Evolutionary conservation across 2,329 filamentous ascomycete genomes (phyloP).

Genomic region (Plectosphaerella cucumerina): DNA sequence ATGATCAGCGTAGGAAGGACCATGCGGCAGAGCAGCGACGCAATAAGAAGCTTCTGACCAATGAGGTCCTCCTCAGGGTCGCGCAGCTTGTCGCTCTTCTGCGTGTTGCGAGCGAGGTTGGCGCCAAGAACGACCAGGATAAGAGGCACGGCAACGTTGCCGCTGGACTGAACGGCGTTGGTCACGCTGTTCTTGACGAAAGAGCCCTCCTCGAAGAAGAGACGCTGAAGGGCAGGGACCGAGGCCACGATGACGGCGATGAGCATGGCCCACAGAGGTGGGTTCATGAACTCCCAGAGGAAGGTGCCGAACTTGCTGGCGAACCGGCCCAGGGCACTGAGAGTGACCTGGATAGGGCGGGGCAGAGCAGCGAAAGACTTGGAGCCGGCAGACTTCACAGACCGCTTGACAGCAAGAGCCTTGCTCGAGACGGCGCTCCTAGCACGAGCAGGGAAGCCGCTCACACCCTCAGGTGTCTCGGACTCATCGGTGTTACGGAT

Average conservation of each 20-base stretch:
- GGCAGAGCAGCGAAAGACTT: conserved; percentile 35
- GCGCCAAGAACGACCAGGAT: conserved; percentile 94
- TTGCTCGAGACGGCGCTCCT: conserved; percentile 26
- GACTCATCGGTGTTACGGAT: conserved; percentile 41
- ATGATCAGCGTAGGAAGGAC: conserved; percentile 86
- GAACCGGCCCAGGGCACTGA: conserved; percentile 25
- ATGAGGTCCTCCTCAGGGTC: conserved; percentile 68
- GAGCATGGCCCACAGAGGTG: conserved; percentile 96
- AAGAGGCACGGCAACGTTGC: conserved; percentile 86
- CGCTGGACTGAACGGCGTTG: conserved; percentile 77
- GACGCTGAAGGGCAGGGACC: conserved; percentile 71
- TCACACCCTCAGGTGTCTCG: conserved; percentile 34
- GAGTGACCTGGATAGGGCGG: conserved; percentile 28
- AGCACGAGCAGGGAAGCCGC: conserved; percentile 34
- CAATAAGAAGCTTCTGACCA: conserved; percentile 75
- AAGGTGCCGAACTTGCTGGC: conserved; percentile 53
- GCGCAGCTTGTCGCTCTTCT: conserved; percentile 59
- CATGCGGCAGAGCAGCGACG: conserved; percentile 86
- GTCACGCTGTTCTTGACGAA: conserved; percentile 94
- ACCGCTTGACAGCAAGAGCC: conserved; percentile 16
- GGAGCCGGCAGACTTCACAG: conserved; percentile 15
- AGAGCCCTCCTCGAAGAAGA: conserved; percentile 86
- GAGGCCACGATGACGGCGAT: conserved; percentile 87
- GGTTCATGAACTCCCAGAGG: conserved; percentile 95
- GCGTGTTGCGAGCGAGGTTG: conserved; percentile 88